Percentiles rank a stretch among this genome's conserved stretches.
phyloP scores from a whole-genome alignment of 1,139 yeast species.

The Suhomyces wounanorum region DNA sequence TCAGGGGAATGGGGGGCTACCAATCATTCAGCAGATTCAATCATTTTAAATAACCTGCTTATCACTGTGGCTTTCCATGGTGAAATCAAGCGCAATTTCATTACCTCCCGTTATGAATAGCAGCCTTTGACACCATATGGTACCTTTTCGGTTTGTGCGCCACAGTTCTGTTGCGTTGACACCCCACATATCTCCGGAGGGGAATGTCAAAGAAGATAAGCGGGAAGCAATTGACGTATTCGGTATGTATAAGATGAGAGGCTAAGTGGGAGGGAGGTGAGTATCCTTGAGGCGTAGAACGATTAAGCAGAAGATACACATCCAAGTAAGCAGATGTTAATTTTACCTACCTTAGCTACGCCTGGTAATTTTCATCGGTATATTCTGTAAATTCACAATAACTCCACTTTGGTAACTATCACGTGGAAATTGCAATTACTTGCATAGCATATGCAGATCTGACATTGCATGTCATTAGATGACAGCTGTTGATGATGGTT shows the following conservation, averaged over 20 bases:
- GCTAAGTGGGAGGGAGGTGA: not conserved
- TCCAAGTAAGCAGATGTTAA: too few species aligned
- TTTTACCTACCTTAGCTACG: too few species aligned
- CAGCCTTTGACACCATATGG: not conserved
- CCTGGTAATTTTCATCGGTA: too few species aligned
- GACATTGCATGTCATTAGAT: not conserved
- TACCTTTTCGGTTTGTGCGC: not conserved
- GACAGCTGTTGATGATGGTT: too few species aligned
- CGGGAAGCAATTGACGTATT: not conserved
- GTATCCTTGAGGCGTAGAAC: not conserved
- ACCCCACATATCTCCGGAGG: not conserved
- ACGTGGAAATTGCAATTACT: not conserved
- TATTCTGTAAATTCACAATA: too few species aligned
- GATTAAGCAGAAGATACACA: not conserved
- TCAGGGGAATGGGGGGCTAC: too few species aligned
- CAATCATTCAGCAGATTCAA: not conserved
- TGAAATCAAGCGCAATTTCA: not conserved
- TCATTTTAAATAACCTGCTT: not conserved
- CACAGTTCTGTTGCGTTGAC: not conserved
- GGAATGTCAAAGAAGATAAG: not conserved
- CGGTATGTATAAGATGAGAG: not conserved
- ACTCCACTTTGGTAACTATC: not conserved
- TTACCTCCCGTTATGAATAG: not conserved
- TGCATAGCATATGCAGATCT: not conserved
- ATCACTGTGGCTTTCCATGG: not conserved